A percentile compares a stretch with the other conserved stretches of the same genome.
phyloP scores from a whole-genome alignment of 192 early-diverging fungal genomes.

The Mortierella hygrophila region DNA sequence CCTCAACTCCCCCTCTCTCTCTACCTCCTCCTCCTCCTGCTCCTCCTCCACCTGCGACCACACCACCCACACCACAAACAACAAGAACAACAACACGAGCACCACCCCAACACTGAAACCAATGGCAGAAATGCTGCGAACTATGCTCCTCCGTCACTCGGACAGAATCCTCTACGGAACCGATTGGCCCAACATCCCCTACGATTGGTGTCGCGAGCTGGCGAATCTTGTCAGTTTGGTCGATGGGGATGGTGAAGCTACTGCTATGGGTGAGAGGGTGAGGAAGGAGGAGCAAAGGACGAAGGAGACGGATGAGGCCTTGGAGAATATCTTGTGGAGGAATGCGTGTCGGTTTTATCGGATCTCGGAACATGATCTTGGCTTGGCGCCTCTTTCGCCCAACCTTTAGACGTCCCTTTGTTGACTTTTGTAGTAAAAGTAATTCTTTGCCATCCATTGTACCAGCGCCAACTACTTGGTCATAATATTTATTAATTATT shows the following conservation, averaged over 20 bases:
- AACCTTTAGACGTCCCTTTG: background rate
- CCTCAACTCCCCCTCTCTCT: too few species aligned
- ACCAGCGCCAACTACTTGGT: background rate
- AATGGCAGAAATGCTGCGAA: conserved; percentile 15
- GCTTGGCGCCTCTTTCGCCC: background rate
- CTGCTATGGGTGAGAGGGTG: background rate
- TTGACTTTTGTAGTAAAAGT: background rate
- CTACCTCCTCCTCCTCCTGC: too few species aligned
- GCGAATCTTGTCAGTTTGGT: conserved; percentile 43
- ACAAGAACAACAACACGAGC: too few species aligned
- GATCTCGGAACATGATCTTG: conserved; percentile 38
- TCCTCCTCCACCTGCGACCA: too few species aligned
- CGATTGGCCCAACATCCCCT: conserved; percentile 57
- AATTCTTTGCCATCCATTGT: too few species aligned
- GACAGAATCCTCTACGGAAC: conserved; percentile 56
- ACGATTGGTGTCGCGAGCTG: conserved; percentile 55
- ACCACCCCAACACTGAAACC: background rate
- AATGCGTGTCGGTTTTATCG: conserved; percentile 50
- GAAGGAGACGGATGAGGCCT: conserved; percentile 14
- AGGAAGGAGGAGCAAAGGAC: background rate
- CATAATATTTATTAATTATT: background rate
- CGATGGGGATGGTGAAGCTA: conserved; percentile 42
- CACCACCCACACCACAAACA: too few species aligned
- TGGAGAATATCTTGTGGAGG: conserved; percentile 51
- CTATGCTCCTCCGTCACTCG: conserved; percentile 38